Conservation (phyloP, 2,329 filamentous ascomycete genomes). For the Aureobasidium pullulans region DNA sequence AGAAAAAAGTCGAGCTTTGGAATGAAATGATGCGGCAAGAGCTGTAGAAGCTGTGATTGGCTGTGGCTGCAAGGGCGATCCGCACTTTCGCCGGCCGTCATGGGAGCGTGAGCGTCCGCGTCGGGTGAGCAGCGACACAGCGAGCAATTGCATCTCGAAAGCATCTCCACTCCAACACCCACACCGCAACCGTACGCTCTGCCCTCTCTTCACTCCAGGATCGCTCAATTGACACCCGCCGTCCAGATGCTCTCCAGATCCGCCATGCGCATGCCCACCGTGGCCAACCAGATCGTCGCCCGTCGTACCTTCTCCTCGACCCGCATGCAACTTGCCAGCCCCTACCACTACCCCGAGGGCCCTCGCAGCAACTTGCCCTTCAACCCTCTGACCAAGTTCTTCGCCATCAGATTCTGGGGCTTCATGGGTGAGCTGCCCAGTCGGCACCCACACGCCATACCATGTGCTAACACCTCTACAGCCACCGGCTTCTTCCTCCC, state of each 20-base stretch:
- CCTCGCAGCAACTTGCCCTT: slow-evolving; percentile 93
- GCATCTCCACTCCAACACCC: slow-evolving; percentile 9
- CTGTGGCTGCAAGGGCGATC: neutral
- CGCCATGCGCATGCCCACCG: slow-evolving; percentile 53
- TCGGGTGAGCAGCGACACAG: slow-evolving; percentile 4
- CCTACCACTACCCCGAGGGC: slow-evolving; percentile 98
- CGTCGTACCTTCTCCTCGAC: slow-evolving; percentile 94
- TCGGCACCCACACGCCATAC: neutral
- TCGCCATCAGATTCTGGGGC: slow-evolving; percentile 73
- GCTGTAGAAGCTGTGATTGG: neutral
- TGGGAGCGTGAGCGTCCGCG: neutral
- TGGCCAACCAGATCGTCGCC: slow-evolving; percentile 60
- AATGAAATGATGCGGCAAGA: slow-evolving; percentile 5
- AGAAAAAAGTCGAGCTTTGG: slow-evolving; percentile 13
- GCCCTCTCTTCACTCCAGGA: neutral
- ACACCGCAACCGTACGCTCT: slow-evolving; percentile 3
- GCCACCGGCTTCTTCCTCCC: slow-evolving; percentile 52
- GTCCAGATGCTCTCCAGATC: slow-evolving; percentile 69
- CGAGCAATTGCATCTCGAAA: slow-evolving; percentile 11
- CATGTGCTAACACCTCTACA: slow-evolving; percentile 35
- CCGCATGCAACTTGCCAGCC: slow-evolving; percentile 74
- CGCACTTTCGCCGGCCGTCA: slow-evolving; percentile 10
- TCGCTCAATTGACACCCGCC: neutral
- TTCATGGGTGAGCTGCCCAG: slow-evolving; percentile 56
- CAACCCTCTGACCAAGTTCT: slow-evolving; percentile 86